phyloP scores from a whole-genome alignment of 1,139 yeast species.

The Starmera stellimalicola region DNA sequence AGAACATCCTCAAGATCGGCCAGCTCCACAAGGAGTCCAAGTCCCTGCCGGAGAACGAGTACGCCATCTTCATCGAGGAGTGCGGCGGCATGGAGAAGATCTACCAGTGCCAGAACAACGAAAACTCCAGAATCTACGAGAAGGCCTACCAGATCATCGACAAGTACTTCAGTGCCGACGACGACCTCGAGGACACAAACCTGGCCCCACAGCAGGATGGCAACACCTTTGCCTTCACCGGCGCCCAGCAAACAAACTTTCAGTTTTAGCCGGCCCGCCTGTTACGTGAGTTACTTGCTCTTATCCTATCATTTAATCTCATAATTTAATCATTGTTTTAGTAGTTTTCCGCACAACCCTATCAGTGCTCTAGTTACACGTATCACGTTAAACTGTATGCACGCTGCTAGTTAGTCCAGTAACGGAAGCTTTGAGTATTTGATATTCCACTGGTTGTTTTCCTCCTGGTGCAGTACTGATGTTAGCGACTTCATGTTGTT shows the following conservation, averaged over 20 bases:
- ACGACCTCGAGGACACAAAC: constrained; percentile 68
- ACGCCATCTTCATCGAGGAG: constrained; percentile 88
- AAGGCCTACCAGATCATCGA: constrained; percentile 88
- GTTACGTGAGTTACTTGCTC: too few relatives aligned
- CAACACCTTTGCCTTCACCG: constrained; percentile 83
- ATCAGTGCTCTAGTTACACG: too few relatives aligned
- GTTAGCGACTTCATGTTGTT: too few relatives aligned
- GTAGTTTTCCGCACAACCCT: too few relatives aligned
- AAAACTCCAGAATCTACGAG: constrained; percentile 84
- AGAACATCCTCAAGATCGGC: constrained; percentile 88
- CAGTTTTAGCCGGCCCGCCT: constrained; percentile 15
- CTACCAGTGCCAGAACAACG: constrained; percentile 85
- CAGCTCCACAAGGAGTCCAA: constrained; percentile 81
- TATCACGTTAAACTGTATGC: too few relatives aligned
- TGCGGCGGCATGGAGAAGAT: constrained; percentile 99
- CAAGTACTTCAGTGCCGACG: constrained; percentile 81
- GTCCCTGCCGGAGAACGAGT: constrained; percentile 63
- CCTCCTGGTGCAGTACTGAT: too few relatives aligned
- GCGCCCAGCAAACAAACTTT: constrained; percentile 31
- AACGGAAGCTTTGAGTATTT: too few relatives aligned
- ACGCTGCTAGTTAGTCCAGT: too few relatives aligned
- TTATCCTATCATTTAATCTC: too few relatives aligned
- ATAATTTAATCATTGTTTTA: too few relatives aligned
- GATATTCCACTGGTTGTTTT: too few relatives aligned
- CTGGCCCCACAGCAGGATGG: constrained; percentile 79